Base-by-base conservation (phyloP, 2,329 filamentous ascomycete genomes). In the Parascedosporium putredinis region DNA sequence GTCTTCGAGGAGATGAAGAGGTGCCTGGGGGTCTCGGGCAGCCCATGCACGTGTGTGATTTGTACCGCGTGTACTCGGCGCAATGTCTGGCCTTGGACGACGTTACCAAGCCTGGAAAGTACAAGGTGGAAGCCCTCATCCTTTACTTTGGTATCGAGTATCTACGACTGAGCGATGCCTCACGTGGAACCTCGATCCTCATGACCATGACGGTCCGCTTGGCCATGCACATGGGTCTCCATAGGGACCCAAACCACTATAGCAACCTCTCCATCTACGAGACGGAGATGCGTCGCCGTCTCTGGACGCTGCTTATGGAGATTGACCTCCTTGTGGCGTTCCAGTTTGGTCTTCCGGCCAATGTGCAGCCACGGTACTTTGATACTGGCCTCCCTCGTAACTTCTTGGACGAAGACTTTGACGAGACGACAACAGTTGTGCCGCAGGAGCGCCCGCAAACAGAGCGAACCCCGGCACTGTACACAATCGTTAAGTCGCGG, bases 171-270 rank as follows among this genome's bases (percentile, higher is more conserved):
- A 45, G 51, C 4, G 60, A 62, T 33, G 54, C 58, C 1, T 52
- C 55, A 9, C 52, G 57, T 0, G 59, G 58, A n/a, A 57, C 56
- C 2, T 61, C 58, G 3, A 58, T 62, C n/a, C 42, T 63, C 6
- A 49, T 63, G 16, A 52, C 56, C 23, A 54, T 60, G 4, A 55
- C 56, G 3, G 52, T 63, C 4, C 59, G 58, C 5, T 54, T 64
- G 6, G 78, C 76, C 48, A 72, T 81, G 57, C 70, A 70, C 50
- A 78, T 80, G 68, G 78, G 78, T 3, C 64, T 81, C 5, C 76
- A 82, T 57, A 70, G 75, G 1, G 78, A 81, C 50, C 77, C 78
- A 0, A 66, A 63, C 25, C 63, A 69, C 51, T 67, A 79, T 3
- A 65, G 67, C 5, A 65, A 67, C 18, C 73, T 76, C 66, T 67